Evolutionary conservation across 2,329 filamentous ascomycete genomes (phyloP).

Genomic region (Pseudogymnoascus sp.): DNA sequence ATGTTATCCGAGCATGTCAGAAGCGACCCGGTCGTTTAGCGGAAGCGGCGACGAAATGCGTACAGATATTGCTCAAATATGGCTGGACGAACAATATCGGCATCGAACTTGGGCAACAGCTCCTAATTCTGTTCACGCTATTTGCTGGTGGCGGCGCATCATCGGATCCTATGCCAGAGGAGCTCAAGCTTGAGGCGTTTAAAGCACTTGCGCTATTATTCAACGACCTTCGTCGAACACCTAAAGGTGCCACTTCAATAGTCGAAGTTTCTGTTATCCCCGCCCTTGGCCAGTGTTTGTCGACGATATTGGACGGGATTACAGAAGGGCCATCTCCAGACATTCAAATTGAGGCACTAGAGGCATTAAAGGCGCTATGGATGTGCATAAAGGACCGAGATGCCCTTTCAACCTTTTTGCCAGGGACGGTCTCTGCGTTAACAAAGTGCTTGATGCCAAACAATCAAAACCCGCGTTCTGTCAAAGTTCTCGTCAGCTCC

Average conservation of each 20-base stretch:
- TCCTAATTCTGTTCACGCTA: constrained; percentile 77
- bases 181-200: constrained; percentile 64
- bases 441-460: constrained; percentile 61
- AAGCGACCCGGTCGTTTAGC: constrained; percentile 61
- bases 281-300: constrained; percentile 72
- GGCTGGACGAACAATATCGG: constrained; percentile 72
- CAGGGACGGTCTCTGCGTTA: constrained; percentile 75
- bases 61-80: constrained; percentile 62
- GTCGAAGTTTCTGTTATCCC: constrained; percentile 57
- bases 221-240: constrained; percentile 43
- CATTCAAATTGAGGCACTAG: constrained; percentile 63
- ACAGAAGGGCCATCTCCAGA: constrained; percentile 52
- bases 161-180: constrained; percentile 50
- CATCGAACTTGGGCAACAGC: constrained; percentile 67
- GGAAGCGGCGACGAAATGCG: constrained; percentile 67
- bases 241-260: constrained; percentile 40
- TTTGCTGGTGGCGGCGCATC: constrained; percentile 61
- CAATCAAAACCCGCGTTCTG: constrained; percentile 51
- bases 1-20: constrained; percentile 71
- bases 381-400: constrained; percentile 58
- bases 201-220: constrained; percentile 61
- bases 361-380: constrained; percentile 54
- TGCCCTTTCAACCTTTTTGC: constrained; percentile 77
- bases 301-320: constrained; percentile 69
- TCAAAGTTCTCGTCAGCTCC: constrained; percentile 54